Base-by-base conservation (phyloP, 306 rosid species). In the Corylus avellana region DNA sequence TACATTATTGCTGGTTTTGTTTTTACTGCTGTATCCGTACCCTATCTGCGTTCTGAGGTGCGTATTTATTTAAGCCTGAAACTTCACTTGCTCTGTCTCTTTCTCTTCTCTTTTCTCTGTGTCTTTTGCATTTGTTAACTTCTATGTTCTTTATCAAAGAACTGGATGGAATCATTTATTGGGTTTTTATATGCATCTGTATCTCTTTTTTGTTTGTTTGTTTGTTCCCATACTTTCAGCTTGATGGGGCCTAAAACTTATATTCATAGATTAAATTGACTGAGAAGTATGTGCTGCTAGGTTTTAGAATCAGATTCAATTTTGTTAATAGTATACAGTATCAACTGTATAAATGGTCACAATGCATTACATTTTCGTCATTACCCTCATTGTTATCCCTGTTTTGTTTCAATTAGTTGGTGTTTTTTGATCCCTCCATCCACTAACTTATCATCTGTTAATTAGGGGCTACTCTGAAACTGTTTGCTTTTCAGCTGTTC, bases 41-140 rank as follows among this genome's bases (percentile, higher is more conserved):
- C 99, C 18, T 96, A 96, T 88, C 98, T 96, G 72, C 97, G 98
- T 7, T 96, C 99, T 11, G 97, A 96, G 99, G 99, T 96, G 80
- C 16, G 93, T 85, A 71, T 78, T 77, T 75, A 68, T 78, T 77
- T 75, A 68, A 70, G 39, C 20, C 58, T 73, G 73, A 67, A 11
- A 14, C 32, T 13, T 46, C 10, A 7, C 67, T 51, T 49, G 13
- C 17, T 7, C 47, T 77, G 50, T 72, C 47, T 72, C 25, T 72
- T 2, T 57, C 51, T 29, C n/a, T 58, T 35, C 57, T 14, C 57
- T 61, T 51, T 67, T 75, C 39, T 75, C 62, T 49, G 44, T 46
- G 32, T 77, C n/a, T 27, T 35, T 72, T 46, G 54, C 66, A 39
- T 39, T 56, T 42, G 25, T 18, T 73, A 25, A 44, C 35, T 67